These are phyloP conservation scores for Populus deltoides DNA, from an alignment of 345 rosid species.

Conservation along the genomic window DNA sequence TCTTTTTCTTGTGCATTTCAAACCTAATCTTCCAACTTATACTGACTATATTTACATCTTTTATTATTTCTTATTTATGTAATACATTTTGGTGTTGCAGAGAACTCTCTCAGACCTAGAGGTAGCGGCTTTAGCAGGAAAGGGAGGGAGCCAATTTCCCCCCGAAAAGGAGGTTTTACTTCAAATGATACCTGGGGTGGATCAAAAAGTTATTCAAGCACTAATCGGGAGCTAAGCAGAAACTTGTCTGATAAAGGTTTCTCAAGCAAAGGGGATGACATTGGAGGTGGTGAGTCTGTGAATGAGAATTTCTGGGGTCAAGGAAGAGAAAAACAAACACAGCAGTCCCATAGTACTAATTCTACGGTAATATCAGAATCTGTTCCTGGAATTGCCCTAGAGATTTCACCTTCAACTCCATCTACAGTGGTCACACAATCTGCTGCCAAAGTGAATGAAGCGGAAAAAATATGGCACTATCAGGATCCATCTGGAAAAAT, in stretches of 20 bases:
- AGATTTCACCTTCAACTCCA: constrained; percentile 36
- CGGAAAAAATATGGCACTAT: constrained; percentile 94
- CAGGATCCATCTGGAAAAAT: constrained; percentile 90
- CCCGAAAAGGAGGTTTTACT: constrained; percentile 57
- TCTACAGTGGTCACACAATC: constrained; percentile 37
- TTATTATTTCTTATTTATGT: constrained; percentile 20
- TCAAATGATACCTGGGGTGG: constrained; percentile 67
- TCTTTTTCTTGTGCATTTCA: background rate
- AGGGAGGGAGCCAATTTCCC: constrained; percentile 76
- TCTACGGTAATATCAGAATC: constrained; percentile 38
- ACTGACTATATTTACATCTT: background rate
- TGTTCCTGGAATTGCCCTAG: constrained; percentile 43
- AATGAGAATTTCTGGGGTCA: constrained; percentile 56
- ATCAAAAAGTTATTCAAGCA: constrained; percentile 53
- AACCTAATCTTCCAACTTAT: background rate
- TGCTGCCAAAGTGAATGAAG: constrained; percentile 53
- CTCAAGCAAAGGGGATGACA: constrained; percentile 52
- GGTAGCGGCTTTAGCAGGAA: constrained; percentile 65
- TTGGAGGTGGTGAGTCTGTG: constrained; percentile 46
- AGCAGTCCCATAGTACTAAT: constrained; percentile 37
- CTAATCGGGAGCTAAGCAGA: constrained; percentile 59
- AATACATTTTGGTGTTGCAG: constrained; percentile 43
- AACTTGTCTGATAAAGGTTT: constrained; percentile 60
- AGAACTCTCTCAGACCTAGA: constrained; percentile 49
- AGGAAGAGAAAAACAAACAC: constrained; percentile 58